phyloP scores from a whole-genome alignment of 352 stramenopile genomes.

The Phytophthora kernoviae region DNA sequence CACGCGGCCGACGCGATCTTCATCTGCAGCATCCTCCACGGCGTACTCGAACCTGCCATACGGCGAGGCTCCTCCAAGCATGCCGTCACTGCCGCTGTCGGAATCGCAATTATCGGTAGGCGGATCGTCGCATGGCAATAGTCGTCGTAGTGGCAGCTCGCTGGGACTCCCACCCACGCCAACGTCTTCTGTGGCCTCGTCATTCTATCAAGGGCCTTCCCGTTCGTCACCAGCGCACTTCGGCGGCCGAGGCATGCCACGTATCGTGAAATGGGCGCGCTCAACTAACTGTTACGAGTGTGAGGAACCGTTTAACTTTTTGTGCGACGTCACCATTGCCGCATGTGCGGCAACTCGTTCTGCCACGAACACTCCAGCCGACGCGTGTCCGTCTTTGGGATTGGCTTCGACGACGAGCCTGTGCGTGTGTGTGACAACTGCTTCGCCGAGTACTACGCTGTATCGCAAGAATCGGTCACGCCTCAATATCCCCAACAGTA shows the following conservation, averaged over 20 bases:
- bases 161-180: conserved; percentile 35
- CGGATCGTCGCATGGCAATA: conserved; percentile 34
- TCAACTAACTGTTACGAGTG: conserved; percentile 87
- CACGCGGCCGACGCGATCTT: conserved; percentile 67
- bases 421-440: conserved; percentile 88
- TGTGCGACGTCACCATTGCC: conserved; percentile 83
- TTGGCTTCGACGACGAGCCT: conserved; percentile 84
- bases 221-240: conserved; percentile 33
- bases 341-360: conserved; percentile 89
- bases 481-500: conserved; percentile 25
- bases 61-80: conserved; percentile 38
- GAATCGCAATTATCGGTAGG: conserved; percentile 46
- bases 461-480: conserved; percentile 33
- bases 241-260: conserved; percentile 43
- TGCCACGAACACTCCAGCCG: conserved; percentile 86
- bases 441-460: conserved; percentile 76
- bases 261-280: conserved; percentile 83
- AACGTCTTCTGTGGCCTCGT: conserved; percentile 34
- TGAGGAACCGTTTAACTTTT: conserved; percentile 86
- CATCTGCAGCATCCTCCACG: conserved; percentile 61
- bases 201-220: conserved; percentile 36
- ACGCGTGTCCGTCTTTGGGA: conserved; percentile 71
- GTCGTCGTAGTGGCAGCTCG: conserved; percentile 30
- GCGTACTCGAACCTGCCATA: conserved; percentile 45
- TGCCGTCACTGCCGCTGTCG: conserved; percentile 45